phyloP scores from a whole-genome alignment of 2,329 filamentous ascomycete genomes.

The Diaporthe eres region DNA sequence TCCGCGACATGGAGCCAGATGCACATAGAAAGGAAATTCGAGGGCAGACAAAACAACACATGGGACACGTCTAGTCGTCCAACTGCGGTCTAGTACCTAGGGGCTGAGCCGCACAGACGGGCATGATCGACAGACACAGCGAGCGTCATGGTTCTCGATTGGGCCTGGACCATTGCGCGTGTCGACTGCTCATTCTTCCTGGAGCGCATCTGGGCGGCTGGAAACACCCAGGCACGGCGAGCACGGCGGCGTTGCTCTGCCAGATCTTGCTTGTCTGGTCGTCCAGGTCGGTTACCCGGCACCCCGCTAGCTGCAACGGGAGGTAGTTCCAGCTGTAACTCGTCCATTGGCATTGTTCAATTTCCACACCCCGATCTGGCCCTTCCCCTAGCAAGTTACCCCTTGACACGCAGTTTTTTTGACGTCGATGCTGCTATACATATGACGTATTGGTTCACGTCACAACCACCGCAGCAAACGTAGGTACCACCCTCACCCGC shows the following conservation, averaged over 20 bases:
- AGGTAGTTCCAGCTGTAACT: slow-evolving; percentile 5
- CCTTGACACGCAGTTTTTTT: slow-evolving; percentile 28
- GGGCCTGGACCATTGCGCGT: slow-evolving; percentile 16
- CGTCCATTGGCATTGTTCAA: slow-evolving; percentile 38
- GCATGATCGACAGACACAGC: slow-evolving; percentile 18
- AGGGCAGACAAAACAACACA: slow-evolving; percentile 13
- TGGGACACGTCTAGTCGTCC: slow-evolving; percentile 16
- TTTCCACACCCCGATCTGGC: slow-evolving; percentile 21
- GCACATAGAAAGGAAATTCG: slow-evolving; percentile 3
- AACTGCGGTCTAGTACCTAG: not conserved
- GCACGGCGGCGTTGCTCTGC: not conserved
- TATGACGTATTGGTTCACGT: slow-evolving; percentile 42
- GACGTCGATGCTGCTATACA: slow-evolving; percentile 33
- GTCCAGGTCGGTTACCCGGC: slow-evolving; percentile 26
- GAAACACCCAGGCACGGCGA: not conserved
- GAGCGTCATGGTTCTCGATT: slow-evolving; percentile 37
- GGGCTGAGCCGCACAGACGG: slow-evolving; percentile 29
- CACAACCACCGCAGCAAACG: slow-evolving; percentile 35
- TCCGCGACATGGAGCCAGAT: not conserved
- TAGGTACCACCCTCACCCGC: slow-evolving; percentile 3
- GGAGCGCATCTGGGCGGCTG: slow-evolving; percentile 14
- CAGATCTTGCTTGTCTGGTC: slow-evolving; percentile 2
- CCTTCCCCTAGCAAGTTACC: slow-evolving; percentile 7
- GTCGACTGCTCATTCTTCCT: slow-evolving; percentile 5
- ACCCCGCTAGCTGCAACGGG: slow-evolving; percentile 23